Evolutionary conservation across 129 eudicot genomes (phyloP).

Genomic region (Pseudognaphalium luteoalbum): DNA sequence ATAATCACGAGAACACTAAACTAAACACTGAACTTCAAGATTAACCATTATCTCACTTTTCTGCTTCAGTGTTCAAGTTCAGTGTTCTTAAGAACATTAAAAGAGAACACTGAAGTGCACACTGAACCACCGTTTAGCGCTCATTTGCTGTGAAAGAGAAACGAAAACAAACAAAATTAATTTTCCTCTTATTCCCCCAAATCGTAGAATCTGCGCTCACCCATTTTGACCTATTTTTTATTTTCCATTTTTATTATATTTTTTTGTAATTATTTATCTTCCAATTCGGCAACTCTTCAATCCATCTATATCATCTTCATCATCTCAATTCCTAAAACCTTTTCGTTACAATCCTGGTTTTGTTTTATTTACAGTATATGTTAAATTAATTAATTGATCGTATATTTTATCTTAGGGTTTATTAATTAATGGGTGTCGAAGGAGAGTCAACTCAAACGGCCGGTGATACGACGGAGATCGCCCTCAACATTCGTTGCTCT

Average conservation of each 20-base stretch:
- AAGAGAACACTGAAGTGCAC: no score
- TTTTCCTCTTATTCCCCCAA: not conserved
- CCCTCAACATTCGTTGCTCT: constrained; percentile 71
- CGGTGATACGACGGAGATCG: constrained; percentile 38
- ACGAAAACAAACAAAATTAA: not conserved
- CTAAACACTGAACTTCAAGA: no score
- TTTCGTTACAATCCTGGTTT: constrained; percentile 22
- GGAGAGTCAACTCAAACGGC: constrained; percentile 60
- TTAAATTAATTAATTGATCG: not conserved
- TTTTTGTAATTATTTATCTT: not conserved
- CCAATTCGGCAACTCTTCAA: constrained; percentile 5
- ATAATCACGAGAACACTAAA: no score
- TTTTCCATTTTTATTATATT: not conserved
- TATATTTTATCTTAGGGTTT: not conserved
- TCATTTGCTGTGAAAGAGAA: no score
- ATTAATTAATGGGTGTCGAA: constrained; percentile 51
- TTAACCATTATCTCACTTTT: no score
- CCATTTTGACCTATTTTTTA: constrained; percentile 25
- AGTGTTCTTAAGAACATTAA: no score
- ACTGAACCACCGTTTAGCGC: no score
- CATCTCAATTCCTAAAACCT: constrained; percentile 16
- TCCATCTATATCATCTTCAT: constrained; percentile 18
- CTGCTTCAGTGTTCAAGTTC: no score
- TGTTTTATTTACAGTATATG: constrained; percentile 3
- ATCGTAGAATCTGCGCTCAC: constrained; percentile 27